Percentiles rank a stretch among this genome's conserved stretches.
Conservation (phyloP, 2,329 filamentous ascomycete species). For the Pyrenophora seminiperda region DNA sequence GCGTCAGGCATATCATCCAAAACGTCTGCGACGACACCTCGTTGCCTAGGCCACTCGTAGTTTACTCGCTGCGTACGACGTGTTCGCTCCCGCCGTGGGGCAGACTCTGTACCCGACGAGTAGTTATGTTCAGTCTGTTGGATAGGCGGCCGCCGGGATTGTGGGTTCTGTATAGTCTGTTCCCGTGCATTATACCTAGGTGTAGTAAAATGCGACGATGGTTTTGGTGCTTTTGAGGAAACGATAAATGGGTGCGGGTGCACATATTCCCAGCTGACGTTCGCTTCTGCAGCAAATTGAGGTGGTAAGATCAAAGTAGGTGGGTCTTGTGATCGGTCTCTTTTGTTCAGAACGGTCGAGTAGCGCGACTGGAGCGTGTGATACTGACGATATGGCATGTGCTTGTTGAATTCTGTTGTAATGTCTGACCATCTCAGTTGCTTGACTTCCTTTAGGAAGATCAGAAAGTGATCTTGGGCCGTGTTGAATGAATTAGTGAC, state of each 20-base stretch:
- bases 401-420: conserved; percentile 24
- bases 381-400: conserved; percentile 42
- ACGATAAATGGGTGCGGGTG: conserved; percentile 18
- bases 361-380: conserved; percentile 35
- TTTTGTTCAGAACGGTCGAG: conserved; percentile 33
- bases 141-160: background rate
- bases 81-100: conserved; percentile 20
- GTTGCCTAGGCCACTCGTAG: conserved; percentile 34
- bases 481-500: conserved; percentile 16
- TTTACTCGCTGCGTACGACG: conserved; percentile 33
- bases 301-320: conserved; percentile 26
- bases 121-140: conserved; percentile 19
- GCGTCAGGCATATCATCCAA: conserved; percentile 8
- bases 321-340: conserved; percentile 34
- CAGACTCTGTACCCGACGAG: conserved; percentile 29
- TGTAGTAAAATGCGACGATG: background rate
- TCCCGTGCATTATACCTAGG: too few relatives aligned
- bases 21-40: background rate
- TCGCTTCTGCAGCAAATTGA: conserved; percentile 34
- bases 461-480: conserved; percentile 42
- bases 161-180: background rate
- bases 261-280: conserved; percentile 29
- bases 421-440: conserved; percentile 46
- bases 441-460: conserved; percentile 51
- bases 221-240: conserved; percentile 5